phyloP scores from a whole-genome alignment of 2,329 filamentous ascomycete species.

The Cladophialophora yegresii region DNA sequence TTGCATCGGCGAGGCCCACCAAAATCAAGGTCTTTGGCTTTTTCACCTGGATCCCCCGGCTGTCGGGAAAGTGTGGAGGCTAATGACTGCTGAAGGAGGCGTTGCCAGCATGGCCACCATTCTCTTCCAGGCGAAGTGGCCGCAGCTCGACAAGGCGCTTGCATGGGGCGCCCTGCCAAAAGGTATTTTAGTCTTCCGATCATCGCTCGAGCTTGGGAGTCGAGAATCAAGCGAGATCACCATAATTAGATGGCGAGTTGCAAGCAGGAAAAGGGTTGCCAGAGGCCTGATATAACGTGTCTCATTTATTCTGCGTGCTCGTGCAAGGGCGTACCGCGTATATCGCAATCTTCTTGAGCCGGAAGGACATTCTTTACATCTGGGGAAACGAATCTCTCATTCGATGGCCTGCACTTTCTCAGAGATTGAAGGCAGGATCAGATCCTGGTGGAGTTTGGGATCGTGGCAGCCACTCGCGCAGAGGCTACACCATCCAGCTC shows the following conservation, averaged over 20 bases:
- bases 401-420: background rate
- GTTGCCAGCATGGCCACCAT: background rate
- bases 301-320: no score
- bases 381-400: background rate
- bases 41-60: no score
- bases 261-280: background rate
- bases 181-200: background rate
- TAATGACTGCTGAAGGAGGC: no score
- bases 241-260: background rate
- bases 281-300: background rate
- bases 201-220: background rate
- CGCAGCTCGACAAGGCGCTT: background rate
- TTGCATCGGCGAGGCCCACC: background rate
- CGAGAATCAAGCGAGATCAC: background rate
- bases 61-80: slow-evolving; percentile 3
- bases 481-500: background rate
- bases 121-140: background rate
- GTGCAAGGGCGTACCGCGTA: background rate
- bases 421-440: background rate
- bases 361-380: background rate
- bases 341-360: background rate
- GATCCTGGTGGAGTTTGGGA: background rate
- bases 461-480: background rate
- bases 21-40: background rate
- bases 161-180: background rate